phyloP scores from a whole-genome alignment of 345 rosid genomes.

The Camelina laxa region DNA sequence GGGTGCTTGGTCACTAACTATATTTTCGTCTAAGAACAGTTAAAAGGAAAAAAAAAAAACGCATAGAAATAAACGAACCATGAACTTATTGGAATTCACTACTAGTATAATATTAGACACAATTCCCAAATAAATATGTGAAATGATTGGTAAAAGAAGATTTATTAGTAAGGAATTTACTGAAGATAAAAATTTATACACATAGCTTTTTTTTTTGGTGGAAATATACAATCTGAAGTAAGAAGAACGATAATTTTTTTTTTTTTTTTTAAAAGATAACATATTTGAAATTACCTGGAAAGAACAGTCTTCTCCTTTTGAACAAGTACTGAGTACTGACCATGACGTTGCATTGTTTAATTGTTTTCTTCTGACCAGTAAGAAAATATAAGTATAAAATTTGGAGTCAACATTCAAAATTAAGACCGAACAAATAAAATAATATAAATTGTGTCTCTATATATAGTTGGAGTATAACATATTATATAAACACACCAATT shows the following conservation, averaged over 20 bases:
- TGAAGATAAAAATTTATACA: too few relatives aligned
- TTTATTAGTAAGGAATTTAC: not conserved
- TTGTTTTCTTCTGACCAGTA: conserved; percentile 17
- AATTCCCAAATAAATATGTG: too few relatives aligned
- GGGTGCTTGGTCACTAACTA: too few relatives aligned
- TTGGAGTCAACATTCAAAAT: conserved; percentile 31
- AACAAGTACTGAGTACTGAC: conserved; percentile 31
- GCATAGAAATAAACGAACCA: too few relatives aligned
- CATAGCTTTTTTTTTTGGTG: too few relatives aligned
- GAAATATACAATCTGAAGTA: too few relatives aligned
- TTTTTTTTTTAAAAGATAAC: not conserved
- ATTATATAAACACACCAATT: not conserved
- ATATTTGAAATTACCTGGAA: conserved; percentile 26
- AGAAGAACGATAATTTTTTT: too few relatives aligned
- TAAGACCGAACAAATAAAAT: conserved; percentile 25
- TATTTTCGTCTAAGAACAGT: too few relatives aligned
- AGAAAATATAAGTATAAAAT: conserved; percentile 11
- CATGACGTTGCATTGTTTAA: conserved; percentile 26
- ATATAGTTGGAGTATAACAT: conserved; percentile 8
- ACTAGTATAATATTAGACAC: too few relatives aligned
- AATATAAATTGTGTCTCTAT: not conserved
- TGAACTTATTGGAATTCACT: too few relatives aligned
- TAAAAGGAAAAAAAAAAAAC: too few relatives aligned
- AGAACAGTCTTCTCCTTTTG: conserved; percentile 31
- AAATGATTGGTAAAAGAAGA: not conserved